phyloP scores from a whole-genome alignment of 371 early-diverging fungal species.

The Paraphysoderma sedebokerense region DNA sequence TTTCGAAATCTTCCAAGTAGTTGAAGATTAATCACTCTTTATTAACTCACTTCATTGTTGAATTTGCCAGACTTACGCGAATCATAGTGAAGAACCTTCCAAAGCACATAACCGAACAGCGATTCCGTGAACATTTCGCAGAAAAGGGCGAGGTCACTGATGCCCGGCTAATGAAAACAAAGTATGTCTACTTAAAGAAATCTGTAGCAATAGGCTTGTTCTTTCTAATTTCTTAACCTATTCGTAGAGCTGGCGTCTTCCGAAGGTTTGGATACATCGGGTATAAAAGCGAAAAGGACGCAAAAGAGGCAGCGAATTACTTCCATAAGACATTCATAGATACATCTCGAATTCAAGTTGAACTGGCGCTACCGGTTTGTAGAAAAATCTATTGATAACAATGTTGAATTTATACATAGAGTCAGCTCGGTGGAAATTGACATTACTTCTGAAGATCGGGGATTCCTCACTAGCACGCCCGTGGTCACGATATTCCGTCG shows the following conservation, averaged over 20 bases:
- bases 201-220: neutral
- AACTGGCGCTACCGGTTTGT: conserved; percentile 62
- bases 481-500: conserved; percentile 71
- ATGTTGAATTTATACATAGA: neutral
- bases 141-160: conserved; percentile 78
- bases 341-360: conserved; percentile 68
- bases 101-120: conserved; percentile 61
- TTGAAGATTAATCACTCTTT: no score
- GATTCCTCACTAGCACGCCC: conserved; percentile 62
- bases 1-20: no score
- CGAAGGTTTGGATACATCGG: conserved; percentile 88
- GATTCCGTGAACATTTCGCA: conserved; percentile 72
- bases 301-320: conserved; percentile 55
- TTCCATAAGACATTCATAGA: conserved; percentile 85
- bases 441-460: conserved; percentile 27
- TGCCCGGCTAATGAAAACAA: conserved; percentile 64
- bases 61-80: conserved; percentile 14
- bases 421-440: neutral
- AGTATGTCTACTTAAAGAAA: conserved; percentile 21
- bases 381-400: conserved; percentile 1
- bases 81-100: conserved; percentile 89
- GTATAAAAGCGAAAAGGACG: conserved; percentile 66
- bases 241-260: conserved; percentile 34
- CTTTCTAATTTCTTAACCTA: neutral
- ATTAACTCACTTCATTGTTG: no score